These are phyloP conservation scores for Roridomyces roridus DNA, from an alignment of 768 basidiomycete genomes.

Conservation along the genomic window DNA sequence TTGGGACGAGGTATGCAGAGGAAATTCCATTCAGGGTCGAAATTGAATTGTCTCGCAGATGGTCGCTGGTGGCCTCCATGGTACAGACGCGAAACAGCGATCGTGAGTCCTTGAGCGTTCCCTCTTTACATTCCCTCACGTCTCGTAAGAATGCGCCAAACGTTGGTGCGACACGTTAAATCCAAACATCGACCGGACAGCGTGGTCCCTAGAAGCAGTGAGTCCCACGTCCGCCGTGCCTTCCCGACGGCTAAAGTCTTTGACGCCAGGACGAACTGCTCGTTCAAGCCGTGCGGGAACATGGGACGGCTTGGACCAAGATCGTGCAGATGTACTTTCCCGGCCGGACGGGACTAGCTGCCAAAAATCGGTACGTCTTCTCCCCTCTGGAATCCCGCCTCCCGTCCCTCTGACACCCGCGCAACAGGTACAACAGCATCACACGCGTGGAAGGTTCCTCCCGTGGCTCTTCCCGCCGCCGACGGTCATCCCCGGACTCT, in stretches of 20 bases:
- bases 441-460: constrained; percentile 38
- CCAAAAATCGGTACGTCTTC: constrained; percentile 58
- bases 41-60: constrained; percentile 40
- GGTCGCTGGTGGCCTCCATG: constrained; percentile 63
- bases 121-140: constrained; percentile 25
- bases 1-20: constrained; percentile 55
- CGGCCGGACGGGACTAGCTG: constrained; percentile 62
- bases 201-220: constrained; percentile 63
- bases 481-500: constrained; percentile 4
- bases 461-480: background rate
- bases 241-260: constrained; percentile 10
- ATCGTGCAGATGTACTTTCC: constrained; percentile 68
- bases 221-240: constrained; percentile 24
- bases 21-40: background rate
- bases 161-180: constrained; percentile 69
- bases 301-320: constrained; percentile 67
- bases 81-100: constrained; percentile 65
- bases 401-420: constrained; percentile 2
- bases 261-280: constrained; percentile 53
- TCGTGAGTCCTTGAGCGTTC: constrained; percentile 44
- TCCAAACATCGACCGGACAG: constrained; percentile 63
- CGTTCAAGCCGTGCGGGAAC: constrained; percentile 58
- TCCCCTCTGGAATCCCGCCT: background rate
- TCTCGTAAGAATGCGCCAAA: constrained; percentile 56
- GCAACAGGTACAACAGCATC: constrained; percentile 57